A percentile compares a stretch with the other conserved stretches of the same genome.
phyloP scores from a whole-genome alignment of 768 basidiomycete species.

The Suillus paluster region DNA sequence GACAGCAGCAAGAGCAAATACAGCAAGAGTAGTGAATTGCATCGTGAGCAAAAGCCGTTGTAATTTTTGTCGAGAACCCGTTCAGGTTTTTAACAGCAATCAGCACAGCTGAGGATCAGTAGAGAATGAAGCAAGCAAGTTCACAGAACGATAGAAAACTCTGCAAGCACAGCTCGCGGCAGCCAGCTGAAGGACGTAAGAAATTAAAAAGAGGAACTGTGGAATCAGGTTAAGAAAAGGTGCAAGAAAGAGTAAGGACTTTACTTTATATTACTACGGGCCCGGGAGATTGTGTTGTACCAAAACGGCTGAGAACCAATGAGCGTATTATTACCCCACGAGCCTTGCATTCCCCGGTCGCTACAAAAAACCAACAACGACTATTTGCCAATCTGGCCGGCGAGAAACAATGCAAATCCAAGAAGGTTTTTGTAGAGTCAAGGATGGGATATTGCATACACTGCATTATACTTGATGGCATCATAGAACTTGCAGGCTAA shows the following conservation, averaged over 20 bases:
- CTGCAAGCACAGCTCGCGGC: constrained; percentile 13
- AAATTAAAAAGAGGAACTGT: constrained; percentile 2
- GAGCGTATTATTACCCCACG: too few species aligned
- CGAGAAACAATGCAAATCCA: too few species aligned
- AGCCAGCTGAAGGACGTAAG: background rate
- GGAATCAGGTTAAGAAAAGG: background rate
- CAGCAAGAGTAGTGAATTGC: constrained; percentile 17
- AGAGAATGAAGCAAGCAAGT: background rate
- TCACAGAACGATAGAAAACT: constrained; percentile 6
- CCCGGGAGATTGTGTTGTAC: background rate
- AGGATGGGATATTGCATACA: too few species aligned
- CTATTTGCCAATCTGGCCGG: too few species aligned
- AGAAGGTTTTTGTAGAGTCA: too few species aligned
- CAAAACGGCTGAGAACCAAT: constrained; percentile 7
- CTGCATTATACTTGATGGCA: too few species aligned
- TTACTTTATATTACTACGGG: background rate
- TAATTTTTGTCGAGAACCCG: background rate
- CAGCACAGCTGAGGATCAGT: constrained; percentile 10
- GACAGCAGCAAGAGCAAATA: constrained; percentile 37
- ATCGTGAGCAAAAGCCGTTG: constrained; percentile 3
- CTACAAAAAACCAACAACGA: too few species aligned
- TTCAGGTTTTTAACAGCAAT: constrained; percentile 9
- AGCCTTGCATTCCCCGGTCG: background rate
- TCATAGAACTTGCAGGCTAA: too few species aligned
- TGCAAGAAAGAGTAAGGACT: background rate